A percentile compares a stretch with the other conserved stretches of the same genome.
phyloP scores from a whole-genome alignment of 2,329 filamentous ascomycete genomes.

The Basipetospora chlamydospora region DNA sequence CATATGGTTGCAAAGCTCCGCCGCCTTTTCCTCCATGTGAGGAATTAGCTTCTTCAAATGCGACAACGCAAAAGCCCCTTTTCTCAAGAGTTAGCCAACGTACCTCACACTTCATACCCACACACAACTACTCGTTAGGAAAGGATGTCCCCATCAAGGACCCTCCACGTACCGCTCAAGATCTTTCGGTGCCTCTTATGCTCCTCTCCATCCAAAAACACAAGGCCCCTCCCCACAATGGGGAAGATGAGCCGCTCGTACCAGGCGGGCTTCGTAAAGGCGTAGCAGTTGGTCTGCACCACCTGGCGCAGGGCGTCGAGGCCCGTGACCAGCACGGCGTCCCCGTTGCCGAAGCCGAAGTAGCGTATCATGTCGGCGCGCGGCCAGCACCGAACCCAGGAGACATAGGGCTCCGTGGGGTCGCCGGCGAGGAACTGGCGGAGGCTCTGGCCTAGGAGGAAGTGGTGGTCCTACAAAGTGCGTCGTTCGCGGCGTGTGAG shows the following conservation, averaged over 20 bases:
- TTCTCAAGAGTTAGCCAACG: not conserved
- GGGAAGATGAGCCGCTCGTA: constrained; percentile 13
- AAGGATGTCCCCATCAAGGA: not conserved
- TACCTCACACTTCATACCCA: not conserved
- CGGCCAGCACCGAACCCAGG: constrained; percentile 15
- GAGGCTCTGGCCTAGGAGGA: constrained; percentile 24
- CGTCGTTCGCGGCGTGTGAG: too few relatives aligned
- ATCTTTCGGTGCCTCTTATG: constrained; percentile 20
- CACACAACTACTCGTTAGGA: not conserved
- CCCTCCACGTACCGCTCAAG: constrained; percentile 12
- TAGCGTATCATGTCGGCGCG: constrained; percentile 16
- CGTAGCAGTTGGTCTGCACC: constrained; percentile 15
- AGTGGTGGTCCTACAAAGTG: constrained; percentile 18
- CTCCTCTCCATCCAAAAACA: constrained; percentile 19
- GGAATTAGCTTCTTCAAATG: constrained; percentile 20
- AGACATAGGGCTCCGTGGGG: constrained; percentile 11
- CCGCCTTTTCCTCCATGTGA: constrained; percentile 19
- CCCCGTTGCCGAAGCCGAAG: constrained; percentile 13
- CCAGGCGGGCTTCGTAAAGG: constrained; percentile 17
- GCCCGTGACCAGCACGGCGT: constrained; percentile 14
- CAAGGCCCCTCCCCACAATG: constrained; percentile 16
- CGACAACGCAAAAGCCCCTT: constrained; percentile 17
- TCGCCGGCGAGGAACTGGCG: constrained; percentile 16
- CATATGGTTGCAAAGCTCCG: constrained; percentile 14
- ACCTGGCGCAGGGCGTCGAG: constrained; percentile 14